phyloP scores from a whole-genome alignment of 2,329 filamentous ascomycete genomes.

The Neocatenulostroma microsporum region DNA sequence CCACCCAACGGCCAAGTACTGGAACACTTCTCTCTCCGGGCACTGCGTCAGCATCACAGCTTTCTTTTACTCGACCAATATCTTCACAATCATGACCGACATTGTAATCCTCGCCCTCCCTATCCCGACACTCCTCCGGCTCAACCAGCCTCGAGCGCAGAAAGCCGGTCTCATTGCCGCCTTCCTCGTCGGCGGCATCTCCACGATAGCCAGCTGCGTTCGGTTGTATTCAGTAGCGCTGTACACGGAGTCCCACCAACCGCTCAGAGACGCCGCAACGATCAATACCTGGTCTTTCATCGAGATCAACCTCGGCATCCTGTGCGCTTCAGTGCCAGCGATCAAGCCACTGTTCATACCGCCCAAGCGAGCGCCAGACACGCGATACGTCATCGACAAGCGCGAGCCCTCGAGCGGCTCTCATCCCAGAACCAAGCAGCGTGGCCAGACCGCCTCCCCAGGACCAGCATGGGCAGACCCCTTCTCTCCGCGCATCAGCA shows the following conservation, averaged over 20 bases:
- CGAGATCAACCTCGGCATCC: conserved; percentile 26
- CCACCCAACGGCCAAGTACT: conserved; percentile 29
- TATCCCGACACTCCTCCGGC: conserved; percentile 31
- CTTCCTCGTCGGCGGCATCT: conserved; percentile 19
- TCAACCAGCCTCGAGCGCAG: conserved; percentile 27
- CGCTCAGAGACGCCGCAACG: conserved; percentile 22
- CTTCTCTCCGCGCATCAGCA: no score
- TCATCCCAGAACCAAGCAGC: no score
- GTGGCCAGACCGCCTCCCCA: no score
- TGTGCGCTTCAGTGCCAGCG: conserved; percentile 25
- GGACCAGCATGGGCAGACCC: no score
- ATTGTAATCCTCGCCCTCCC: conserved; percentile 33
- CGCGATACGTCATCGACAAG: no score
- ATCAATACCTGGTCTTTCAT: conserved; percentile 28
- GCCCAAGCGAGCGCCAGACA: no score
- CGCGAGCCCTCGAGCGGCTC: no score
- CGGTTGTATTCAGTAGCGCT: conserved; percentile 26
- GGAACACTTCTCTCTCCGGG: conserved; percentile 21
- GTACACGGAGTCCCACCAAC: conserved; percentile 21
- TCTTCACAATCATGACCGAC: conserved; percentile 34
- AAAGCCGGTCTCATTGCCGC: conserved; percentile 28
- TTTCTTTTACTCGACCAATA: conserved; percentile 29
- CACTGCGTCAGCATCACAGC: conserved; percentile 29
- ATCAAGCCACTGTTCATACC: conserved; percentile 14
- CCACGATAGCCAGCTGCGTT: conserved; percentile 24